phyloP scores from a whole-genome alignment of 108 stramenopile genomes.

The Nitzschia sp. region DNA sequence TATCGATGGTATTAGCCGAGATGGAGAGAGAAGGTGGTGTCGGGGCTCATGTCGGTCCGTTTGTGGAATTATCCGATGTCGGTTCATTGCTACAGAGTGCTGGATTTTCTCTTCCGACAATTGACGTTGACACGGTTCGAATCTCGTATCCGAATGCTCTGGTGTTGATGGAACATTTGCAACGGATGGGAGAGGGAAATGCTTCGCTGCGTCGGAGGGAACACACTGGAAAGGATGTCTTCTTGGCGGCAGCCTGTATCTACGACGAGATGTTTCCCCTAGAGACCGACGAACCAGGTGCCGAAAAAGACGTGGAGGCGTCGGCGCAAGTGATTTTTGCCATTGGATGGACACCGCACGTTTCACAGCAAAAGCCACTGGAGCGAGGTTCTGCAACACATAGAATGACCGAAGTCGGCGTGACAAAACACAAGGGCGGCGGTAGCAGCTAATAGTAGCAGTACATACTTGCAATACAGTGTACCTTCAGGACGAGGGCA shows the following conservation, averaged over 20 bases:
- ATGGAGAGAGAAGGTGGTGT: constrained; percentile 92
- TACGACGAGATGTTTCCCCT: constrained; percentile 83
- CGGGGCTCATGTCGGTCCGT: constrained; percentile 91
- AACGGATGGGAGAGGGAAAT: constrained; percentile 95
- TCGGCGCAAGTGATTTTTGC: constrained; percentile 92
- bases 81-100: constrained; percentile 84
- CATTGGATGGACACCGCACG: constrained; percentile 98
- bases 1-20: constrained; percentile 86
- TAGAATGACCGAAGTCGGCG: constrained; percentile 53
- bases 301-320: constrained; percentile 55
- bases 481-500: too few species aligned
- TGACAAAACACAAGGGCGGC: constrained; percentile 1
- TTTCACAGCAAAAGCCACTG: constrained; percentile 86
- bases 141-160: constrained; percentile 79
- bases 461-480: too few species aligned
- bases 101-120: constrained; percentile 91
- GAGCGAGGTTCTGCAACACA: constrained; percentile 76
- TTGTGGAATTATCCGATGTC: constrained; percentile 90
- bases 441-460: too few species aligned
- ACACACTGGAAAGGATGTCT: constrained; percentile 74
- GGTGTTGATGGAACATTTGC: constrained; percentile 92
- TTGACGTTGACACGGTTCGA: constrained; percentile 93
- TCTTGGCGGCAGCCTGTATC: constrained; percentile 87
- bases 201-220: constrained; percentile 62
- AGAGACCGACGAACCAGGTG: constrained; percentile 43